phyloP scores from a whole-genome alignment of 352 stramenopile genomes.

The Globisporangium middletonii region DNA sequence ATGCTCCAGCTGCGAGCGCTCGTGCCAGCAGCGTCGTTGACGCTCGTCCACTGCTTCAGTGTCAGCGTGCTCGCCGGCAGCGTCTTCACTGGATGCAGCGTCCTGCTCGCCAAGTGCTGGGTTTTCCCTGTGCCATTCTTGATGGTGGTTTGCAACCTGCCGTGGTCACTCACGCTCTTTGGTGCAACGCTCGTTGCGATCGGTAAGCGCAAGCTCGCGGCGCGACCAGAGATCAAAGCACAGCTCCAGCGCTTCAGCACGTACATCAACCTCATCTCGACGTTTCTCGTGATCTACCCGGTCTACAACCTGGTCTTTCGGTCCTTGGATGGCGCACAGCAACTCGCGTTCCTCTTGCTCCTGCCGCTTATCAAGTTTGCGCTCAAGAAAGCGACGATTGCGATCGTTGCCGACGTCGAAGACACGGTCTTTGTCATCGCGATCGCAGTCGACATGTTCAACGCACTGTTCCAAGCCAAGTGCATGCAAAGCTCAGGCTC shows the following conservation, averaged over 20 bases:
- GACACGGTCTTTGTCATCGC: constrained; percentile 1
- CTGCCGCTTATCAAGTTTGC: constrained; percentile 6
- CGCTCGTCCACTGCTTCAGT: not conserved
- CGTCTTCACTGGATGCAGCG: not conserved
- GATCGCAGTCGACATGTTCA: constrained; percentile 7
- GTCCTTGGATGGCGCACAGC: not conserved
- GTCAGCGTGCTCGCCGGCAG: not conserved
- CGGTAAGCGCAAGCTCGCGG: constrained; percentile 13
- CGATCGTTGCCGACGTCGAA: constrained; percentile 1
- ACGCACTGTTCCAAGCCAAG: constrained; percentile 12
- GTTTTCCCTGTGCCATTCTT: constrained; percentile 8
- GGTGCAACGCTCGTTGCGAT: constrained; percentile 3
- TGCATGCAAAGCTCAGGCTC: constrained; percentile 15
- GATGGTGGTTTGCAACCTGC: constrained; percentile 2
- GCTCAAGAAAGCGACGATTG: constrained; percentile 1
- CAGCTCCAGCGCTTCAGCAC: constrained; percentile 2
- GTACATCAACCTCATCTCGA: not conserved
- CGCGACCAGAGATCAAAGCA: constrained; percentile 1
- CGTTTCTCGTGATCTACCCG: constrained; percentile 5
- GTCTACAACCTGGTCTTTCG: constrained; percentile 5
- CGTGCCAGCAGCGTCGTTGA: not conserved
- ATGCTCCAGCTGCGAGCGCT: not conserved
- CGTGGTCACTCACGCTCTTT: constrained; percentile 1
- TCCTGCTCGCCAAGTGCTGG: constrained; percentile 4
- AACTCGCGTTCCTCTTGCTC: constrained; percentile 10